A percentile compares a stretch with the other conserved stretches of the same genome.
Conservation (phyloP, 805 yeast species). For the Wickerhamiella slavikovae region DNA sequence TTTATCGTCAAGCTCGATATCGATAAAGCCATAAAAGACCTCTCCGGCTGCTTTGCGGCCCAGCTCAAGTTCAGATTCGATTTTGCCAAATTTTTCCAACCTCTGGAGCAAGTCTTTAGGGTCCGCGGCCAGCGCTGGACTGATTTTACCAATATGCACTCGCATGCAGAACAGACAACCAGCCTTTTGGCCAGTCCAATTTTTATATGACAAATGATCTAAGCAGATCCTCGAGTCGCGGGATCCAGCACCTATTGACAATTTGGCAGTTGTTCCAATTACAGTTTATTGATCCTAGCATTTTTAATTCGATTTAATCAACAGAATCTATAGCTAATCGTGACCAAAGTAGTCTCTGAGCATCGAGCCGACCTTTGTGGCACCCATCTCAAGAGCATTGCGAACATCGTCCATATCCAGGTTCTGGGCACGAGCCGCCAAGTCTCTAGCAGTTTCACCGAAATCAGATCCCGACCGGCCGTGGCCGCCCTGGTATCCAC, state of each 20-base stretch:
- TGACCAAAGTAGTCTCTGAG: conserved; percentile 55
- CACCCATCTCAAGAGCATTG: conserved; percentile 88
- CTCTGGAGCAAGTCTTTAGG: conserved; percentile 30
- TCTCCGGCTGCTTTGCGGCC: conserved; percentile 35
- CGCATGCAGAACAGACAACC: conserved; percentile 14
- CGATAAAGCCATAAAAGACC: conserved; percentile 43
- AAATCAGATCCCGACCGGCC: conserved; percentile 7
- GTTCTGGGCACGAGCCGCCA: conserved; percentile 10
- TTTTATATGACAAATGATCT: too few relatives aligned
- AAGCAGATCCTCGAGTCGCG: too few relatives aligned
- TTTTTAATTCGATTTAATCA: too few relatives aligned
- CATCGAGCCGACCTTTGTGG: conserved; percentile 66
- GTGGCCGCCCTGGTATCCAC: conserved; percentile 10
- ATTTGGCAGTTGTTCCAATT: too few relatives aligned
- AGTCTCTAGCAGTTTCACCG: conserved; percentile 11
- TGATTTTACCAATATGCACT: conserved; percentile 50
- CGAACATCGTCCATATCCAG: conserved; percentile 78
- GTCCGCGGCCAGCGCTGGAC: conserved; percentile 28
- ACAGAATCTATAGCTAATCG: too few relatives aligned
- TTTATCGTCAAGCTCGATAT: conserved; percentile 29
- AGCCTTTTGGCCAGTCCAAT: too few relatives aligned
- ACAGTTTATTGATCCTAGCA: too few relatives aligned
- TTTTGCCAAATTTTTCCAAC: conserved; percentile 39
- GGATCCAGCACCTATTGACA: too few relatives aligned
- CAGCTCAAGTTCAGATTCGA: conserved; percentile 27